Evolutionary conservation across 768 basidiomycete species (phyloP), one percentile per base, ranked within the genome.

Genomic region (Austroboletus eburneus): DNA sequence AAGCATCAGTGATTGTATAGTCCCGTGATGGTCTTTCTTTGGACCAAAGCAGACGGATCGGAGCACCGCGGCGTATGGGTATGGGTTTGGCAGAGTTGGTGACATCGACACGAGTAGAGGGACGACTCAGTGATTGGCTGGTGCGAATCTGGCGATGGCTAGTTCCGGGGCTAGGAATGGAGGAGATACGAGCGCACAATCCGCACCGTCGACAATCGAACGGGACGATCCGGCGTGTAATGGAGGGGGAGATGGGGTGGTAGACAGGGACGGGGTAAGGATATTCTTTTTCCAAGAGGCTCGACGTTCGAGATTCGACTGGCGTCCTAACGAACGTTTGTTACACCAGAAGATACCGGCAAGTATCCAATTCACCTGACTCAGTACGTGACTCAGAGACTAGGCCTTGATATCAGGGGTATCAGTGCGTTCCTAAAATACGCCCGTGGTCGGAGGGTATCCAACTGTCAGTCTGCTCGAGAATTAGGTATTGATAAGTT

Each of bases 391-490:
- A 17, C 8, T 2, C 18, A n/a, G n/a, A 38, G 33, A 44, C 34
- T 17, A 13, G 27, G 34, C 34, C 21, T 43, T 17, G 42, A 21
- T 20, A 33, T 6, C 47, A 46, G 43, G 42, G 35, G n/a, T n/a
- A n/a, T n/a, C n/a, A n/a, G n/a, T n/a, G n/a, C n/a, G n/a, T n/a
- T n/a, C n/a, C n/a, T n/a, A n/a, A n/a, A n/a, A n/a, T n/a, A n/a
- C n/a, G n/a, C n/a, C n/a, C n/a, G n/a, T n/a, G n/a, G n/a, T 49
- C 25, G 17, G 16, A 48, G 48, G 48, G 25, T 27, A 27, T n/a
- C n/a, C n/a, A n/a, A n/a, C n/a, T n/a, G n/a, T 27, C 25, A 27
- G 25, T 14, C 18, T 34, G n/a, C n/a, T 6, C 14, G 32, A 13
- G 7, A 16, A 22, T 13, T 14, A 30, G 35, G 22, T 30, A 29